Evolutionary conservation across 106 monocot genomes (phyloP).

Genomic region (Dioscorea dumetorum): DNA sequence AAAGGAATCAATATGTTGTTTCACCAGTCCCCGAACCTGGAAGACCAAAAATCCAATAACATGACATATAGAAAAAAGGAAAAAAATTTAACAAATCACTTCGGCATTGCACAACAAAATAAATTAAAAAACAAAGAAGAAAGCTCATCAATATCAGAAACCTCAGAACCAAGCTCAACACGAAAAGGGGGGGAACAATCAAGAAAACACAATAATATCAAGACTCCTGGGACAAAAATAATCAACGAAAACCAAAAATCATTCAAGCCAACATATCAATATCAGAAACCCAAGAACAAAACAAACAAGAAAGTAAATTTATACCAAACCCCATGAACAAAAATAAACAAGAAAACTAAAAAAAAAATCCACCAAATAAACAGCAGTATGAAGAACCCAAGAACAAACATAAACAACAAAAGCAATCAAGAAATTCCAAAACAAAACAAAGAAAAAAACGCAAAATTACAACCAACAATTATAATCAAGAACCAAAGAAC

Average conservation of each 20-base stretch:
- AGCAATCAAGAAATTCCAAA: too few species aligned
- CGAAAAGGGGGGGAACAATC: not conserved
- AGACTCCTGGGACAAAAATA: not conserved
- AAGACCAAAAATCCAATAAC: not conserved
- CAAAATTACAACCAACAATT: too few species aligned
- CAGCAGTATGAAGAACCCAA: not conserved
- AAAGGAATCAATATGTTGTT: conserved; percentile 89
- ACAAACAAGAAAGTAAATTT: not conserved
- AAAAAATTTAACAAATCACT: not conserved
- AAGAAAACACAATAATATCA: not conserved
- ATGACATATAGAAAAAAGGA: not conserved
- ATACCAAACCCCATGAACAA: not conserved
- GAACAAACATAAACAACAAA: not conserved
- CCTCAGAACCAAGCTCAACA: not conserved
- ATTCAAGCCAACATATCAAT: not conserved
- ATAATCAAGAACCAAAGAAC: not conserved
- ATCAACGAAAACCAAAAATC: too few species aligned
- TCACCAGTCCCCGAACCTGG: conserved; percentile 88
- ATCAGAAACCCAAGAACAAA: not conserved
- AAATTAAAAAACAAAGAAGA: too few species aligned
- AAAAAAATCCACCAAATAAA: not conserved
- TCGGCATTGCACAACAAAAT: not conserved
- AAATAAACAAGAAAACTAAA: not conserved
- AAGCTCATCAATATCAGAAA: not conserved
- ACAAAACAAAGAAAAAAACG: too few species aligned